A percentile compares a stretch with the other conserved stretches of the same genome.
phyloP scores from a whole-genome alignment of 2,329 filamentous ascomycete species.

The Aspergillus candidus region DNA sequence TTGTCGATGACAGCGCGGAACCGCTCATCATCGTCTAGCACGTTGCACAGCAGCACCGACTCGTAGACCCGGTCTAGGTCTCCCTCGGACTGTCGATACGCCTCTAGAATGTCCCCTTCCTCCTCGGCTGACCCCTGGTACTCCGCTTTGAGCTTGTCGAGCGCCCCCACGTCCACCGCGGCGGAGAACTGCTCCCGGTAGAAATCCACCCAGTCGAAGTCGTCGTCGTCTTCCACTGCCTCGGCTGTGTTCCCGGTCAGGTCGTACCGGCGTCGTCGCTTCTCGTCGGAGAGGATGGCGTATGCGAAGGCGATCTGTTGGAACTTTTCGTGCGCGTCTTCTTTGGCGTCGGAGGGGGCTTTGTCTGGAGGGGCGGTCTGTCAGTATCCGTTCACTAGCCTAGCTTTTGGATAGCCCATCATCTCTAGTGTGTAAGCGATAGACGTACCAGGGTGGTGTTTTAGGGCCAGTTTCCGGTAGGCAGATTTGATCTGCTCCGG shows the following conservation, averaged over 20 bases:
- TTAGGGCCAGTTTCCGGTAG: slow-evolving; percentile 85
- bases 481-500: slow-evolving; percentile 77
- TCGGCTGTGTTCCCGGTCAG: slow-evolving; percentile 83
- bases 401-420: too few species aligned
- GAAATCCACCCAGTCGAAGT: slow-evolving; percentile 86
- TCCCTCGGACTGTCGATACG: slow-evolving; percentile 68
- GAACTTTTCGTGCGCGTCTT: slow-evolving; percentile 71
- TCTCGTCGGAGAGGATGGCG: slow-evolving; percentile 78
- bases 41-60: slow-evolving; percentile 77
- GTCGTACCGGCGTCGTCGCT: slow-evolving; percentile 80
- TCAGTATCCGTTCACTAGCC: not conserved
- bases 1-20: slow-evolving; percentile 75
- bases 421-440: too few species aligned
- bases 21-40: slow-evolving; percentile 75
- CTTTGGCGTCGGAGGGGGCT: slow-evolving; percentile 60
- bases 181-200: slow-evolving; percentile 79
- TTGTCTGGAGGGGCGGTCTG: slow-evolving; percentile 56
- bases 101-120: slow-evolving; percentile 65
- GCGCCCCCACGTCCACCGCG: slow-evolving; percentile 65
- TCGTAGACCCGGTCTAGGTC: slow-evolving; percentile 73
- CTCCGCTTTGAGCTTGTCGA: slow-evolving; percentile 65
- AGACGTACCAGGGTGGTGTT: slow-evolving; percentile 69
- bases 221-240: slow-evolving; percentile 62
- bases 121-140: slow-evolving; percentile 90
- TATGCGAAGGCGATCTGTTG: slow-evolving; percentile 92